These are phyloP conservation scores for Hymenoscyphus repandus DNA, from an alignment of 2,329 filamentous ascomycete genomes.

Conservation along the genomic window DNA sequence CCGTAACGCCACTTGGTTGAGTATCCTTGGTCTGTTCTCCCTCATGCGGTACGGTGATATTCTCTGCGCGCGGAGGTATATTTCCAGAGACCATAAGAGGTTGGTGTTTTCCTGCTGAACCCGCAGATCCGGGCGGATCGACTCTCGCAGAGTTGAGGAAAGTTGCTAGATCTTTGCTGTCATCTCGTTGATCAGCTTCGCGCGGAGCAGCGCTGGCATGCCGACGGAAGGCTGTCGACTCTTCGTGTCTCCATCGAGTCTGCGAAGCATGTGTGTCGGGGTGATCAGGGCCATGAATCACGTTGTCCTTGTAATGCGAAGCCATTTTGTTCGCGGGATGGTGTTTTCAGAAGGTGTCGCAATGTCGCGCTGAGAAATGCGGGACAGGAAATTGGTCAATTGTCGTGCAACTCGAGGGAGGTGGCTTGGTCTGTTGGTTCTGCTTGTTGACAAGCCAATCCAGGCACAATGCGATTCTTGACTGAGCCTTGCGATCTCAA, in stretches of 20 bases:
- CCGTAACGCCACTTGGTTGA: constrained; percentile 7
- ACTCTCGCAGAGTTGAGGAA: constrained; percentile 53
- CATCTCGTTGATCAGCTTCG: constrained; percentile 37
- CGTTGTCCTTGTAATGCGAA: constrained; percentile 22
- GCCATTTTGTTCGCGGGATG: constrained; percentile 18
- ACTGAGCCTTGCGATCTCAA: too few relatives aligned
- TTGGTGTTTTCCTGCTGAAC: constrained; percentile 34
- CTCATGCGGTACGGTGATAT: constrained; percentile 8
- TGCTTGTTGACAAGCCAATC: too few relatives aligned
- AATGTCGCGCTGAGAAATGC: not conserved
- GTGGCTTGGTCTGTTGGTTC: not conserved
- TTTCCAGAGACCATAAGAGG: constrained; percentile 40
- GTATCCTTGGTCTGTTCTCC: constrained; percentile 1
- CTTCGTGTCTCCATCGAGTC: constrained; percentile 59
- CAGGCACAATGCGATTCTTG: too few relatives aligned
- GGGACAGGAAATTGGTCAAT: not conserved
- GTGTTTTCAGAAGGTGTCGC: not conserved
- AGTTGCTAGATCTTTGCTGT: constrained; percentile 47
- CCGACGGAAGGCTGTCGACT: constrained; percentile 49
- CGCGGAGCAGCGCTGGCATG: constrained; percentile 28
- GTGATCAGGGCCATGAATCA: constrained; percentile 24
- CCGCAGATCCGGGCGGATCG: constrained; percentile 24
- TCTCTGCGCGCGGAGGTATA: constrained; percentile 9
- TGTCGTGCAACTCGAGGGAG: not conserved
- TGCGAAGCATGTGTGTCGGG: constrained; percentile 51